Evolutionary conservation across 345 rosid genomes (phyloP).

Genomic region (Eucalyptus guilfoylei): DNA sequence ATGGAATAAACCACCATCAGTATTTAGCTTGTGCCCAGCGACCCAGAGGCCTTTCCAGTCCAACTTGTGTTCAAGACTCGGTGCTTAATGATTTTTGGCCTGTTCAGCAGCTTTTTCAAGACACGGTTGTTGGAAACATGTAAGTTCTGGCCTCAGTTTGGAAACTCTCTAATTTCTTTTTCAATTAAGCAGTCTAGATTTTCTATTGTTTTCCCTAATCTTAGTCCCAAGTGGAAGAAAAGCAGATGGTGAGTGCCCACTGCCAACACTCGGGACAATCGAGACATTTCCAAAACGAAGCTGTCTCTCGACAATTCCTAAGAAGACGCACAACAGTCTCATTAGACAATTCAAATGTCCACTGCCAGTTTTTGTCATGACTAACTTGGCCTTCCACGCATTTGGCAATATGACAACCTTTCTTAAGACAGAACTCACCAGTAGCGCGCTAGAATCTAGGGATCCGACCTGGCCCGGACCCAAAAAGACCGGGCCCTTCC

Average conservation of each 20-base stretch:
- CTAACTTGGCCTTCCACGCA: background rate
- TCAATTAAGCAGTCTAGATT: background rate
- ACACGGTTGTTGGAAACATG: background rate
- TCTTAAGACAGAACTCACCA: background rate
- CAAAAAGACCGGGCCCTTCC: too few relatives aligned
- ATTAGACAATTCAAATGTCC: background rate
- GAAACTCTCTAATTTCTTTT: background rate
- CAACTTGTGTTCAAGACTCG: background rate
- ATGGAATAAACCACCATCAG: too few relatives aligned
- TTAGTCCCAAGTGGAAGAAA: background rate
- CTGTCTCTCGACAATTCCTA: background rate
- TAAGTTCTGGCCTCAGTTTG: background rate
- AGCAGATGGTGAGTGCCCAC: background rate
- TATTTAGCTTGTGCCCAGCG: background rate
- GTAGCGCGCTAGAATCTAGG: background rate
- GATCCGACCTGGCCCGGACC: background rate
- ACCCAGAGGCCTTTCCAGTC: background rate
- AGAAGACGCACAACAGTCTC: background rate
- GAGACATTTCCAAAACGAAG: background rate
- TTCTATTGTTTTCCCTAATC: background rate
- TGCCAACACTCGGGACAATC: background rate
- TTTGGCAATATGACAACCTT: background rate
- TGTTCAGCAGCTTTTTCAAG: background rate
- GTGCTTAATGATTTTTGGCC: background rate
- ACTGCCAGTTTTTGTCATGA: background rate